Base-by-base conservation (phyloP, 2,329 filamentous ascomycete genomes). In the Aspergillus quadrilineatus region DNA sequence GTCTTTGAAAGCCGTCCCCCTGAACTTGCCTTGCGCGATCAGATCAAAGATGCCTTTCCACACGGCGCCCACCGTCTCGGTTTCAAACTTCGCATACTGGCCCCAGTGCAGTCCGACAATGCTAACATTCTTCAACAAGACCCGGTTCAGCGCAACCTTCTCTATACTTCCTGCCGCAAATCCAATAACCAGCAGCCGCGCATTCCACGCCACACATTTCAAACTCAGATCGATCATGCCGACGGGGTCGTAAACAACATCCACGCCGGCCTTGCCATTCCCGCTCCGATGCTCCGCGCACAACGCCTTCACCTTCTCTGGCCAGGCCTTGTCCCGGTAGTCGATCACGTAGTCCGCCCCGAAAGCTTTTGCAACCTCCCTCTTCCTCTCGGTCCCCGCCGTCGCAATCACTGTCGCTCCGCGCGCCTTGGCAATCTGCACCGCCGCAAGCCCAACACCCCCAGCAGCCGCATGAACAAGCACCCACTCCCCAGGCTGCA, bases 241-340 rank as follows among this genome's bases (percentile, higher is more conserved):
- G 1, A 97, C 93, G 10, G 93, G 92, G 73, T 97, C 93, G 77
- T 91, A 97, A 22, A 97, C 92, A 50, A 97, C 90, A 74, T 97
- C 92, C 15, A 96, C 92, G 9, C 92, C 86, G 0, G 72, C 71
- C 43, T 80, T 77, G 1, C 83, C 83, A 60, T 85, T 84, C 0
- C 89, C 90, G 4, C 89, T 93, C 57, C 77, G 65, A 44, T 78
- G 63, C 59, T 69, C 60, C 22, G 70, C 67, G 60, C 75, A 78
- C 44, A 97, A 74, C 64, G 84, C 85, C 77, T 89, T 89, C 47
- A 97, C 91, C 59, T 85, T 73, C 60, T 85, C 79, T 2, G 84
- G 81, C 84, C 84, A 87, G 2, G 80, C 78, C n/a, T 84, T 82
- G 81, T 88, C 87, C 15, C 81, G 81, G 74, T 97, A 97, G 73